phyloP scores from a whole-genome alignment of 768 basidiomycete genomes.

The Tylopilus sp. region DNA sequence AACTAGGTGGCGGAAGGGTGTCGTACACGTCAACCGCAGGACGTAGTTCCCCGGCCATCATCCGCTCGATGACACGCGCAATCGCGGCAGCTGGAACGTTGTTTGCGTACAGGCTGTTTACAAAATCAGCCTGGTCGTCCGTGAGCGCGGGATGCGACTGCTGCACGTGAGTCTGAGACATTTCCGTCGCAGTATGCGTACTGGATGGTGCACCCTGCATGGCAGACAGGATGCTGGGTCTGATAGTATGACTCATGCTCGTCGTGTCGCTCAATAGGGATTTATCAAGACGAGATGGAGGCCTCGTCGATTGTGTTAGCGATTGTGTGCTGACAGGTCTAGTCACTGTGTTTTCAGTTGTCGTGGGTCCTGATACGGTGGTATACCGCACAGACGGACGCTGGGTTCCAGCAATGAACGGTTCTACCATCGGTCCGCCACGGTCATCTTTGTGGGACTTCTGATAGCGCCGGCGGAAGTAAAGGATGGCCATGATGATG shows the following conservation, averaged over 20 bases:
- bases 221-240: not conserved
- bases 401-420: slow-evolving; percentile 1
- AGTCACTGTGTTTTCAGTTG: not conserved
- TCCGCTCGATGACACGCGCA: slow-evolving; percentile 19
- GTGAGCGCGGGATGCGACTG: slow-evolving; percentile 12
- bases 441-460: not conserved
- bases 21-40: slow-evolving; percentile 8
- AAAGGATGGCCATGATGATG: slow-evolving; percentile 2
- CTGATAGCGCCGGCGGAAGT: not conserved
- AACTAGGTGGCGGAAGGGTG: slow-evolving; percentile 14
- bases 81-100: slow-evolving; percentile 16
- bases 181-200: not conserved
- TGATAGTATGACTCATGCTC: not conserved
- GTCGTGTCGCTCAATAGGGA: not conserved
- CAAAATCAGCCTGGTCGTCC: slow-evolving; percentile 10
- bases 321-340: not conserved
- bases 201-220: not conserved
- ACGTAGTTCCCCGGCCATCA: slow-evolving; percentile 14
- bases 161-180: not conserved
- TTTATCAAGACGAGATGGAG: slow-evolving; percentile 1
- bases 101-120: slow-evolving; percentile 12
- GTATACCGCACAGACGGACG: not conserved
- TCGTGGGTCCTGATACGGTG: not conserved
- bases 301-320: not conserved
- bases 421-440: slow-evolving; percentile 1